phyloP scores from a whole-genome alignment of 202 grass and related monocot species.

The Setaria viridis region DNA sequence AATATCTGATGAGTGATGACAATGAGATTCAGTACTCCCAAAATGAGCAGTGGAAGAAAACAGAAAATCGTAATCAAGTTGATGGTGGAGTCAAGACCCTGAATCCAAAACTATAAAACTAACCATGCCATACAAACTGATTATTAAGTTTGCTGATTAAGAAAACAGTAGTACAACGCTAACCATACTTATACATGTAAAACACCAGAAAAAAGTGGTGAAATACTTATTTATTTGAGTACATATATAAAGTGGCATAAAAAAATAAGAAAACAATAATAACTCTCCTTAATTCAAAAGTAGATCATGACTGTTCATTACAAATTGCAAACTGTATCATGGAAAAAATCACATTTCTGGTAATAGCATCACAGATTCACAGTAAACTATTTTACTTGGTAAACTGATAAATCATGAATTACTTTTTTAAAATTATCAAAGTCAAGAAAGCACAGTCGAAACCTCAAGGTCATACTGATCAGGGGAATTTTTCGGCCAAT shows the following conservation, averaged over 20 bases:
- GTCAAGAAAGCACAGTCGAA: not conserved
- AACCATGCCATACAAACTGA: constrained; percentile 12
- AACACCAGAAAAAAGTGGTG: not conserved
- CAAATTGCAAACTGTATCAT: not conserved
- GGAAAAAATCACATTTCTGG: not conserved
- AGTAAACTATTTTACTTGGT: constrained; percentile 20
- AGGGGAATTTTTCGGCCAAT: not conserved
- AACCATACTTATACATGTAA: not conserved
- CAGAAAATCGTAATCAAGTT: not conserved
- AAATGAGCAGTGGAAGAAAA: constrained; percentile 22
- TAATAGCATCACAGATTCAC: not conserved
- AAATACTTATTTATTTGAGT: not conserved
- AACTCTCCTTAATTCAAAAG: not conserved
- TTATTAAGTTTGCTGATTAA: constrained; percentile 1
- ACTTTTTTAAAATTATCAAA: not conserved
- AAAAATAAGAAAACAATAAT: not conserved
- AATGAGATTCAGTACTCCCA: constrained; percentile 49
- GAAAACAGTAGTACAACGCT: not conserved
- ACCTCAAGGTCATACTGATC: constrained; percentile 12
- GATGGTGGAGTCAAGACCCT: not conserved
- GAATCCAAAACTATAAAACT: not conserved
- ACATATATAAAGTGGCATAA: not conserved
- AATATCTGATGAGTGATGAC: constrained; percentile 82
- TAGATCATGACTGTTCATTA: not conserved
- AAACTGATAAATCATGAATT: not conserved